Evolutionary conservation across 78 protist genomes (phyloP), one percentile per base, ranked within the genome.

Genomic region (Cyanophora paradoxa): DNA sequence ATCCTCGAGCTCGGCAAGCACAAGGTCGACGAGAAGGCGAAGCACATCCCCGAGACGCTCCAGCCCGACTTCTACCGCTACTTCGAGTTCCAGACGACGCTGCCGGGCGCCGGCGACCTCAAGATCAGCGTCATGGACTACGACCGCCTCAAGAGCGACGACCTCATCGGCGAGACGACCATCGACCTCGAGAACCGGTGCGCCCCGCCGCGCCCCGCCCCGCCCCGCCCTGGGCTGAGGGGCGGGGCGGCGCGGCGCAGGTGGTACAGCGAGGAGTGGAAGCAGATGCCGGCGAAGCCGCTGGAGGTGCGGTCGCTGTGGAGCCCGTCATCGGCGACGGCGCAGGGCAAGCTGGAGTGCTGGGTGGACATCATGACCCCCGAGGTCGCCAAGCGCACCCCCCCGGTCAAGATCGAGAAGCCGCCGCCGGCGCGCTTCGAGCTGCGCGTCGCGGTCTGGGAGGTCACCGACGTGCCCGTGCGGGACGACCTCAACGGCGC

Each of bases 361-460:
- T 74, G 78, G 78, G 33, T 74, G 14, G 78, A 74, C 41, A 65
- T 74, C 54, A 62, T 74, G 76, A 72, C 76, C 3, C 48, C 5
- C 26, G 42, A 64, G 26, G 7, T 10, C 30, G 72, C 78, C 40
- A 7, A 31, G 28, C 17, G 8, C 50, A 13, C 31, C 20, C 78
- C 57, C 40, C 74, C 40, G 31, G 4, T 40, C 30, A 17, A 42
- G 30, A 62, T 74, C 57, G n/a, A 11, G 20, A 44, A 73, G 6
- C 78, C 78, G 16, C 58, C 46, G n/a, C n/a, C n/a, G n/a, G n/a
- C n/a, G n/a, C n/a, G n/a, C n/a, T n/a, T n/a, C n/a, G n/a, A n/a
- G n/a, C 54, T 74, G 20, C 58, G 78, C 33, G 52, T 5, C 20
- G 8, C n/a, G 40, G 69, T 56, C 11, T 74, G 78, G 78, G 24